Percentiles rank a stretch among this genome's conserved stretches.
Conservation (phyloP, 2,329 filamentous ascomycete genomes). For the Ophiostoma quercus region DNA sequence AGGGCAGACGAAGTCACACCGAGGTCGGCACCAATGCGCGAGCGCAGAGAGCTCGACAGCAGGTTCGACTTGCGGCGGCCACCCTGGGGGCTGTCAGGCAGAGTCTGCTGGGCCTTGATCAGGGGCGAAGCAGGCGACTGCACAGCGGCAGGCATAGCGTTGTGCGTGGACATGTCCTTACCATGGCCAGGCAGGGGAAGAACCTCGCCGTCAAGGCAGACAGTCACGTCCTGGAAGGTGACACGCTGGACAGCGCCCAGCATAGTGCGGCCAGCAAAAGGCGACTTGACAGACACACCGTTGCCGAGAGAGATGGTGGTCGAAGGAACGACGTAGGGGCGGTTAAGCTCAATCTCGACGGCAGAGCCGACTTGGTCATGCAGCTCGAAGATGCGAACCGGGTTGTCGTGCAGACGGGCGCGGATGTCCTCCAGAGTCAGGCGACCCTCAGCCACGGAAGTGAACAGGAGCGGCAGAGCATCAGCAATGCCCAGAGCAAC, state of each 20-base stretch:
- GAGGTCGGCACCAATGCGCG: slow-evolving; percentile 25
- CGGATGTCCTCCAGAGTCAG: slow-evolving; percentile 70
- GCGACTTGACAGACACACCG: slow-evolving; percentile 48
- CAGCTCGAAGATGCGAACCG: slow-evolving; percentile 74
- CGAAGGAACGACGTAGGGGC: slow-evolving; percentile 56
- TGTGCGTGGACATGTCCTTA: slow-evolving; percentile 70
- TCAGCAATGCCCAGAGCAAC: slow-evolving; percentile 65
- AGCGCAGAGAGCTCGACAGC: slow-evolving; percentile 34
- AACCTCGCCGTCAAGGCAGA: slow-evolving; percentile 67
- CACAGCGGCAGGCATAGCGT: slow-evolving; percentile 41
- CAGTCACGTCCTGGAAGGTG: slow-evolving; percentile 67
- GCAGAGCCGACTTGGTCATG: slow-evolving; percentile 71
- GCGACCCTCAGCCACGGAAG: slow-evolving; percentile 67
- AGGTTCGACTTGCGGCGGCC: slow-evolving; percentile 34
- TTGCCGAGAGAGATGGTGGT: background rate
- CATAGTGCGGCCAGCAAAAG: slow-evolving; percentile 64
- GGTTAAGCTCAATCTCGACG: slow-evolving; percentile 71
- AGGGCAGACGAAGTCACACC: slow-evolving; percentile 23
- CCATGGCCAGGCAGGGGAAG: slow-evolving; percentile 54
- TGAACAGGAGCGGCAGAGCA: slow-evolving; percentile 67
- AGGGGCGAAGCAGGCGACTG: slow-evolving; percentile 51
- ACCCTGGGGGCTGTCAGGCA: slow-evolving; percentile 22
- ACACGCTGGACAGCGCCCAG: slow-evolving; percentile 68
- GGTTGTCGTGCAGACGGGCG: slow-evolving; percentile 67
- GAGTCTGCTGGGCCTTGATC: slow-evolving; percentile 45